A percentile compares a stretch with the other conserved stretches of the same genome.
Evolutionary conservation across 2,329 filamentous ascomycete genomes (phyloP).

Genomic region (Tolypocladium paradoxum): DNA sequence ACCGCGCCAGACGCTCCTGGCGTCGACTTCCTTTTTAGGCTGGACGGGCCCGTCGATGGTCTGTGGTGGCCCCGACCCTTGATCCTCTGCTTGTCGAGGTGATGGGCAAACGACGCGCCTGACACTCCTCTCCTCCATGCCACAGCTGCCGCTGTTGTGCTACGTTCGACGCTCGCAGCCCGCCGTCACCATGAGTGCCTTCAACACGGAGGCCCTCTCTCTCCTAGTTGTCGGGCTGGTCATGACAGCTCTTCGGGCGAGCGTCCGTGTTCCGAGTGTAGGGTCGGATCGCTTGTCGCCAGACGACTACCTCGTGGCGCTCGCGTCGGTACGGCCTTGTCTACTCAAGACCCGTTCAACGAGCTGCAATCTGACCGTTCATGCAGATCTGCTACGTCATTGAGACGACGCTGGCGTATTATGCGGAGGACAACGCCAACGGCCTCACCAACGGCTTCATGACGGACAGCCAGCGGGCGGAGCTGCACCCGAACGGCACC

Average conservation of each 20-base stretch:
- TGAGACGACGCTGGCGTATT: constrained; percentile 2
- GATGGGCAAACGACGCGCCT: not conserved
- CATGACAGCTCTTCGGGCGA: not conserved
- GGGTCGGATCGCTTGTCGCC: not conserved
- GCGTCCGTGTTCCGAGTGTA: not conserved
- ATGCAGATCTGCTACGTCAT: not conserved
- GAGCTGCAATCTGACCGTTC: not conserved
- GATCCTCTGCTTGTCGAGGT: not conserved
- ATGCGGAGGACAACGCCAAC: not conserved
- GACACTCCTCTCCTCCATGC: not conserved
- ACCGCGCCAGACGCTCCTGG: not conserved
- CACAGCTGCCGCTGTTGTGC: too few relatives aligned
- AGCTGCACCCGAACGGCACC: not conserved
- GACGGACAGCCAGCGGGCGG: not conserved
- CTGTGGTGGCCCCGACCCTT: not conserved
- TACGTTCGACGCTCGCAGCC: not conserved
- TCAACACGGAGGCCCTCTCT: not conserved
- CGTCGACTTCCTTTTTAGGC: not conserved
- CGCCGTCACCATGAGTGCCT: not conserved
- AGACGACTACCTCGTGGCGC: not conserved
- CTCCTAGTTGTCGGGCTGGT: not conserved
- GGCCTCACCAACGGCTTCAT: constrained; percentile 3
- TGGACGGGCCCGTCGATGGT: not conserved
- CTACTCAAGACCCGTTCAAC: not conserved
- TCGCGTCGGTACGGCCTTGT: not conserved